These are phyloP conservation scores for Trichosanthes truncata DNA, from an alignment of 306 rosid species.

Conservation along the genomic window DNA sequence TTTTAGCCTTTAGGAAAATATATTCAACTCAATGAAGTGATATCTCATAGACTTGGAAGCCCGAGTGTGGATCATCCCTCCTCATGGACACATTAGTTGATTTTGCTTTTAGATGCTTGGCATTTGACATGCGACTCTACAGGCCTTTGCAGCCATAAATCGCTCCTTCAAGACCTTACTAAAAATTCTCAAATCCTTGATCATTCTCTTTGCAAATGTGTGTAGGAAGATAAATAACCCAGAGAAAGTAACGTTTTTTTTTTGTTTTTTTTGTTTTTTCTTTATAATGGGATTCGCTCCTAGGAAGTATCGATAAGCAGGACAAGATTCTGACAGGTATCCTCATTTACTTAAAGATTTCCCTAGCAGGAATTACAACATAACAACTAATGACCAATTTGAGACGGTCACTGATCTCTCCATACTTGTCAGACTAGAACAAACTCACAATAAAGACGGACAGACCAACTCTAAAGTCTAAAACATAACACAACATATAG, in stretches of 20 bases:
- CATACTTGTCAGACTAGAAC: not conserved
- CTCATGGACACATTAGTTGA: not conserved
- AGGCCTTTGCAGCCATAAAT: not conserved
- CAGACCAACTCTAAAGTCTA: not conserved
- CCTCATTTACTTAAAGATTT: not conserved
- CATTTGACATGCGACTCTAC: not conserved
- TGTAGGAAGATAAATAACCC: not conserved
- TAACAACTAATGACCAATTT: not conserved
- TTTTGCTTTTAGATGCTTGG: not conserved
- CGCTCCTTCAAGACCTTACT: not conserved
- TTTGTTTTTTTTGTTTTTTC: not conserved
- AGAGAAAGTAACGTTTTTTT: not conserved
- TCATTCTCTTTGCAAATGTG: not conserved
- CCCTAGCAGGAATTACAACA: not conserved
- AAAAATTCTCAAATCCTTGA: not conserved
- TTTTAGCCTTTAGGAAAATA: not conserved
- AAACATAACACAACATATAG: not conserved
- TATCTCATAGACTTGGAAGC: constrained; percentile 1
- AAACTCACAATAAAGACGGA: not conserved
- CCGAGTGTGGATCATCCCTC: not conserved
- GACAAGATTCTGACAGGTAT: not conserved
- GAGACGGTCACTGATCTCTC: not conserved
- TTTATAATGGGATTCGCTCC: not conserved
- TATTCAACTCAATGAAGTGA: not conserved
- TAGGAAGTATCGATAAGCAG: not conserved